Conservation (phyloP, 2,329 filamentous ascomycete genomes). For the Colletotrichum eremochloae region DNA sequence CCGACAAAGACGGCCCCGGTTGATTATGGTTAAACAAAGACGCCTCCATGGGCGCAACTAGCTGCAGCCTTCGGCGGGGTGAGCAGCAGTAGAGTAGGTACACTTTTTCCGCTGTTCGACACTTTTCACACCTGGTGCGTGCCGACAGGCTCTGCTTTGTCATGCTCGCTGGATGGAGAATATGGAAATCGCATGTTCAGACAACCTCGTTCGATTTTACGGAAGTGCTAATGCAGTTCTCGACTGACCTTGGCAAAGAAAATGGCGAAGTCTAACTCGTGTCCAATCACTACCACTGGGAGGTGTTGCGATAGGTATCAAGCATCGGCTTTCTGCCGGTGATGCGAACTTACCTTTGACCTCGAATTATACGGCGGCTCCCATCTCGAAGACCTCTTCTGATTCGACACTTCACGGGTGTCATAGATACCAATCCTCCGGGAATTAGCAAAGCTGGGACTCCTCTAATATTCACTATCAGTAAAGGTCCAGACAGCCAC, state of each 20-base stretch:
- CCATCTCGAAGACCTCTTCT: constrained; percentile 13
- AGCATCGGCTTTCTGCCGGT: neutral
- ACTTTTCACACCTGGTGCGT: neutral
- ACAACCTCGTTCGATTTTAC: neutral
- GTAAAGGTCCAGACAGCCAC: neutral
- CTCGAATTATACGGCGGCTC: neutral
- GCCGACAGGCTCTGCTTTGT: neutral
- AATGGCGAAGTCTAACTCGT: neutral
- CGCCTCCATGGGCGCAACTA: neutral
- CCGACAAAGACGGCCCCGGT: constrained; percentile 9
- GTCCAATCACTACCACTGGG: neutral
- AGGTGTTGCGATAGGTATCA: too few relatives aligned
- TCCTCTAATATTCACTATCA: neutral
- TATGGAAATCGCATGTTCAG: neutral
- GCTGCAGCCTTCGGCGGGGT: constrained; percentile 14
- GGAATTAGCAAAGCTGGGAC: constrained; percentile 13
- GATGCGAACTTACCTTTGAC: neutral
- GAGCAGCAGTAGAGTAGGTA: neutral
- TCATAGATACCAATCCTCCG: neutral
- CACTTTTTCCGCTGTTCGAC: neutral
- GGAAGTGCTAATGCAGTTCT: neutral
- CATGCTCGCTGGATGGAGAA: neutral
- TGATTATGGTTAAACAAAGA: neutral
- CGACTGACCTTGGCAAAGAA: neutral
- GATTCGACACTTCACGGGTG: neutral